A percentile compares a stretch with the other conserved stretches of the same genome.
Conservation (phyloP, 805 yeast genomes). For the Candida odintsovae region DNA sequence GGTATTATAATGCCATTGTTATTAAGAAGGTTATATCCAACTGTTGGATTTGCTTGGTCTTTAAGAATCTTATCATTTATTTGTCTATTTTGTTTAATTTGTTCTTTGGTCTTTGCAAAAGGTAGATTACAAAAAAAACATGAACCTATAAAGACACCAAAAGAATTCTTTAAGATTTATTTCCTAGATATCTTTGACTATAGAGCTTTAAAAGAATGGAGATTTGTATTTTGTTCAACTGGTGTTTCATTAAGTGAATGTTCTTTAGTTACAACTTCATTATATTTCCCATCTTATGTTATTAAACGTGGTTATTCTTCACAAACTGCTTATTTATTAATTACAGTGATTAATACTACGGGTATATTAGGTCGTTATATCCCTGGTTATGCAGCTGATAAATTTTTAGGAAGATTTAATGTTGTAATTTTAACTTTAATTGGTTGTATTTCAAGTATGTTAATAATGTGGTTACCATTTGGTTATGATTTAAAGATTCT, state of each 20-base stretch:
- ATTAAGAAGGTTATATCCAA: conserved; percentile 41
- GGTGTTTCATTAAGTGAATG: conserved; percentile 36
- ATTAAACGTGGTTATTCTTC: conserved; percentile 40
- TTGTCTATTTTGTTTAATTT: conserved; percentile 32
- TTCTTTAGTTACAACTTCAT: conserved; percentile 34
- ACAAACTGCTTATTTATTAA: conserved; percentile 37
- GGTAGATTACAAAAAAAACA: conserved; percentile 31
- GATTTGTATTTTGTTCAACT: conserved; percentile 36
- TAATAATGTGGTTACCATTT: conserved; percentile 38
- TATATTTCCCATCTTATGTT: conserved; percentile 50
- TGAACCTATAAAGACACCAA: conserved; percentile 1
- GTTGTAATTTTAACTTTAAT: conserved; percentile 35
- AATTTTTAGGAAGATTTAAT: conserved; percentile 45
- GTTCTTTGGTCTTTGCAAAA: conserved; percentile 32
- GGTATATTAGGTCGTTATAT: conserved; percentile 41
- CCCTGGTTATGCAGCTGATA: conserved; percentile 42
- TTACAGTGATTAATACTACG: conserved; percentile 40
- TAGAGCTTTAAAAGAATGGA: conserved; percentile 35
- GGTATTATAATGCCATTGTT: conserved; percentile 52
- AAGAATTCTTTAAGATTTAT: conserved; percentile 13
- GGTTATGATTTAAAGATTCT: conserved; percentile 30
- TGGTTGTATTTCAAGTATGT: conserved; percentile 29
- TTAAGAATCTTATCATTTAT: conserved; percentile 47
- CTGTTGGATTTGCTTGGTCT: conserved; percentile 57
- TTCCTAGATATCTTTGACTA: conserved; percentile 32